Base-by-base conservation (phyloP, 2,329 filamentous ascomycete species). In the Fusarium torreyae region DNA sequence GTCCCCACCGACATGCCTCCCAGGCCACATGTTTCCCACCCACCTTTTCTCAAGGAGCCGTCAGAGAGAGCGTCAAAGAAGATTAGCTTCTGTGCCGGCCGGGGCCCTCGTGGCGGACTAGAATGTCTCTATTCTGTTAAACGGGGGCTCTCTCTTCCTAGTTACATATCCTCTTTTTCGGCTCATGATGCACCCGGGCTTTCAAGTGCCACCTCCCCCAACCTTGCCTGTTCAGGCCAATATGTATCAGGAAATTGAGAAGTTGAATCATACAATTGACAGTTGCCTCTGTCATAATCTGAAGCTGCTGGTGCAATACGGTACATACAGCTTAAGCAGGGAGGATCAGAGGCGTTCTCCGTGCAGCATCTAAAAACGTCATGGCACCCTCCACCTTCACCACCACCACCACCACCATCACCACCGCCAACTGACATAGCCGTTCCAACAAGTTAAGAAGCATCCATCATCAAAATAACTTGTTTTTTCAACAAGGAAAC, bases 51-150 rank as follows among this genome's bases (percentile, higher is more conserved):
- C 53, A 58, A 49, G 28, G 43, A 42, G 18, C n/a, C 57, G n/a
- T 48, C 28, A 28, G 17, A 36, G 31, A 24, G 33, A 44, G 34
- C 28, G 22, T 24, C n/a, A 31, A 48, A 33, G n/a, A 14, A 17
- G 36, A 48, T 48, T n/a, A 33, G 22, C 33, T 63, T 34, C 11
- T 46, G n/a, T 33, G 34, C 51, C 31, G 26, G 22, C 31, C 13
- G 14, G 45, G 36, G 44, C 24, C 43, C 49, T 57, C 33, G 55
- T 65, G 57, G 57, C 54, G 46, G 68, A 10, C 63, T 22, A 48
- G 34, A 45, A 33, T 58, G 49, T 60, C 63, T 69, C 20, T 44
- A 61, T 38, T 28, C 14, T 54, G n/a, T 42, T 15, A 31, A 13
- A 13, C 28, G 28, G 28, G 10, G 17, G 26, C 22, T 22, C 20